Evolutionary conservation across 192 early-diverging fungal genomes (phyloP), one percentile per base, ranked within the genome.

Genomic region (Tieghemiomyces parasiticus): DNA sequence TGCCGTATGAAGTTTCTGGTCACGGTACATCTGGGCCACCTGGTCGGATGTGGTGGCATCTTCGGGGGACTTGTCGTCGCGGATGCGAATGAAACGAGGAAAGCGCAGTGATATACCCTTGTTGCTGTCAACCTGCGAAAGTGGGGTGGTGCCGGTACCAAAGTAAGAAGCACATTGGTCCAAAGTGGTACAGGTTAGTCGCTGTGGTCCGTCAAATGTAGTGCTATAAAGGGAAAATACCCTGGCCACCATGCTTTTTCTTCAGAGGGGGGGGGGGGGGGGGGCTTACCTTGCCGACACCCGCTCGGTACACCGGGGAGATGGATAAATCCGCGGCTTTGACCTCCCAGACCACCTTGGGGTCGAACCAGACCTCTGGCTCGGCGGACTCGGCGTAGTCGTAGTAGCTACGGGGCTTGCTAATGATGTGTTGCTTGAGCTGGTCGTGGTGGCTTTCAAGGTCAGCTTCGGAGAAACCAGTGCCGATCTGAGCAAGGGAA

Each of bases 101-200:
- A 99, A 99, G 34, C 96, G 88, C 56, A 99, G 75, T 32, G 92
- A 95, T 35, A 99, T 88, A 12, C 96, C 96, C 71, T 94, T 96
- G 64, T 63, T 69, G 3, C 73, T 60, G 61, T 95, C 89, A 29
- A 86, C 65, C 82, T 85, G 72, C 49, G 72, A 10, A 31, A 38
- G 58, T 55, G 67, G n/a, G n/a, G n/a, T n/a, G n/a, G n/a, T n/a
- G n/a, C n/a, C n/a, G n/a, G n/a, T n/a, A n/a, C n/a, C n/a, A n/a
- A n/a, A n/a, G n/a, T n/a, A n/a, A n/a, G n/a, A n/a, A n/a, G n/a
- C n/a, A n/a, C n/a, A n/a, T n/a, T n/a, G n/a, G n/a, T n/a, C n/a
- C n/a, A n/a, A n/a, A n/a, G n/a, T n/a, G n/a, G n/a, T n/a, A n/a
- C n/a, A n/a, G n/a, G n/a, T n/a, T n/a, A n/a, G n/a, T n/a, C n/a